Evolutionary conservation across 1,284 basidiomycete species (phyloP), one percentile per base, ranked within the genome.

Genomic region (Sporisorium iseilematis-ciliati): DNA sequence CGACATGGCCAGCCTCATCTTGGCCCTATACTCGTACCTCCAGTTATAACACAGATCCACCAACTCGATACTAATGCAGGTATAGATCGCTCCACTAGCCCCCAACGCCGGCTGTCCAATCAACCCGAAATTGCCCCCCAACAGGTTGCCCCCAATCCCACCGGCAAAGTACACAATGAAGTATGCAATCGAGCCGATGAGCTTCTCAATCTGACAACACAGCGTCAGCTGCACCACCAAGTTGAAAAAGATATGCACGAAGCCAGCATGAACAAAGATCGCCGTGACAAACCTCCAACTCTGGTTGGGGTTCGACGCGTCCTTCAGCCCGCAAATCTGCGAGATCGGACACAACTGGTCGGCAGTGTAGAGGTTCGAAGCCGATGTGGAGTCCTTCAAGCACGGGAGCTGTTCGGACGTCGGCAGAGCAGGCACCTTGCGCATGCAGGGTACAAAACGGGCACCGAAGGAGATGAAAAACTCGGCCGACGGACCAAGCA

Each of bases 21-120:
- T 80, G 21, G 77, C 76, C 3, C 79, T 64, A 20, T 67, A 75
- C 54, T 85, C 78, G 81, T 94, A 92, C 79, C 90, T 89, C 95
- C 95, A 97, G 82, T 99, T 96, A 26, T 95, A 91, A 53, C 93
- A 88, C 33, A 99, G 87, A 83, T 99, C 96, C 2, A 97, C 91
- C 89, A 89, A 79, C 35, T 88, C 85, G 75, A 94, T 92, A 2
- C 92, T 94, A 64, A 95, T 89, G 38, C 93, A 93, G 2, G 94
- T 94, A 68, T 97, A 97, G 60, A 98, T 93, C 0, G 95, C 94
- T 8, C 96, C 83, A 2, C 91, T 92, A 0, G 95, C 96, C 49
- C 96, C 96, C 1, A 95, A 89, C n/a, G 93, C 93, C 0, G 95
- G 94, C n/a, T 91, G 87, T 18, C 93, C 94, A 4, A 94, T 91